phyloP scores from a whole-genome alignment of 768 basidiomycete species.

The Phylloporus scabripes region DNA sequence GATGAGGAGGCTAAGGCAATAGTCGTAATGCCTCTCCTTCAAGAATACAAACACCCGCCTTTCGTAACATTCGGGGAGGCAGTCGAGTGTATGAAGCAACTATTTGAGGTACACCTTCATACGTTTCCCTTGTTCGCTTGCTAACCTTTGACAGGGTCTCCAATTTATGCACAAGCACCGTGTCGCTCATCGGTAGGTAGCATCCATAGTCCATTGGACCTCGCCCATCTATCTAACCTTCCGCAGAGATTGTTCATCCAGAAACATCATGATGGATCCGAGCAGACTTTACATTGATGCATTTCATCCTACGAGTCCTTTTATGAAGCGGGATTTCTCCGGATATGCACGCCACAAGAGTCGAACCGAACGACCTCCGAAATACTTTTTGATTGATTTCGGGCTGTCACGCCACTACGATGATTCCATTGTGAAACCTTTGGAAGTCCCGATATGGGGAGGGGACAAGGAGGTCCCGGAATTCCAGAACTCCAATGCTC shows the following conservation, averaged over 20 bases:
- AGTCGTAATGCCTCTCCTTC: conserved; percentile 35
- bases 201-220: neutral
- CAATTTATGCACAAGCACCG: conserved; percentile 23
- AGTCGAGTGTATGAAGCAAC: conserved; percentile 27
- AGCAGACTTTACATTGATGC: conserved; percentile 21
- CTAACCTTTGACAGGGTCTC: conserved; percentile 13
- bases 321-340: conserved; percentile 17
- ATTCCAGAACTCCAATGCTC: conserved; percentile 17
- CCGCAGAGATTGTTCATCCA: conserved; percentile 22
- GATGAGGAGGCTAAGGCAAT: conserved; percentile 5
- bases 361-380: conserved; percentile 17
- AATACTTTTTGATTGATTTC: conserved; percentile 23
- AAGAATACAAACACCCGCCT: conserved; percentile 14
- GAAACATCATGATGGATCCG: conserved; percentile 34
- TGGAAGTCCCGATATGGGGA: conserved; percentile 28
- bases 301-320: conserved; percentile 22
- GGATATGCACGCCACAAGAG: conserved; percentile 16
- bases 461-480: conserved; percentile 41
- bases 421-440: conserved; percentile 16
- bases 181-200: conserved; percentile 12
- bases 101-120: conserved; percentile 23
- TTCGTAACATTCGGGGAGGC: conserved; percentile 22
- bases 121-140: rapidly evolving
- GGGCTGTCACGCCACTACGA: conserved; percentile 29
- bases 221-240: neutral